These are phyloP conservation scores for Erysimum cheiranthoides DNA, from an alignment of 345 rosid species.

Conservation along the genomic window DNA sequence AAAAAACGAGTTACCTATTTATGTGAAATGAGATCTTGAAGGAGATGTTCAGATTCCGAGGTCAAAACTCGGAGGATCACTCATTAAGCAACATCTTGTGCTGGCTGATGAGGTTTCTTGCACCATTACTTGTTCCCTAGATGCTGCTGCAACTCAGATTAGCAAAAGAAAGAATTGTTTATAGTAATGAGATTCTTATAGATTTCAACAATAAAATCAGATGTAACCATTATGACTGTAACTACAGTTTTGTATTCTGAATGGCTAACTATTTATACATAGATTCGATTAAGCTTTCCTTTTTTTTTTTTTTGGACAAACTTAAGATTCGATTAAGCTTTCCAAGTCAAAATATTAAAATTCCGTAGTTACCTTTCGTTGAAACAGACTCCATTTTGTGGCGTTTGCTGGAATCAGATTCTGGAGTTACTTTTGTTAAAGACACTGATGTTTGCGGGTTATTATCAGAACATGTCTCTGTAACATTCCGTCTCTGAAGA, in stretches of 20 bases:
- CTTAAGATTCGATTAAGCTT: background rate
- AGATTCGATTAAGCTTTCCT: background rate
- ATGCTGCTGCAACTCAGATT: constrained; percentile 26
- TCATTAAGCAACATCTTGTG: constrained; percentile 28
- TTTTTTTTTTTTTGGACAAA: too few relatives aligned
- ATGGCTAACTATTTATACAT: background rate
- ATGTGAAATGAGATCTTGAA: background rate
- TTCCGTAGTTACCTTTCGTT: constrained; percentile 32
- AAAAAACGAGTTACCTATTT: constrained; percentile 9
- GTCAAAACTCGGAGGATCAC: constrained; percentile 59
- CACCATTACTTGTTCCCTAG: constrained; percentile 19
- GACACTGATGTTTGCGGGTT: constrained; percentile 30
- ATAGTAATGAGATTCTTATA: constrained; percentile 15
- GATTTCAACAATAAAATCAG: background rate
- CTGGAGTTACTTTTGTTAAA: constrained; percentile 42
- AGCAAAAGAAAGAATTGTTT: background rate
- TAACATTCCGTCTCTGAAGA: constrained; percentile 59
- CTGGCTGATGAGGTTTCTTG: constrained; percentile 18
- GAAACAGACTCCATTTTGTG: constrained; percentile 40
- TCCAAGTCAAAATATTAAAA: constrained; percentile 15
- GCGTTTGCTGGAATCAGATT: constrained; percentile 35
- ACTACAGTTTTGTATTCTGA: background rate
- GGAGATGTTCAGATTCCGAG: constrained; percentile 52
- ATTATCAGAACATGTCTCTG: constrained; percentile 41
- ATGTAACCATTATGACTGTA: background rate